Conservation (phyloP, 1,284 basidiomycete genomes). For the Amylostereum areolatum region DNA sequence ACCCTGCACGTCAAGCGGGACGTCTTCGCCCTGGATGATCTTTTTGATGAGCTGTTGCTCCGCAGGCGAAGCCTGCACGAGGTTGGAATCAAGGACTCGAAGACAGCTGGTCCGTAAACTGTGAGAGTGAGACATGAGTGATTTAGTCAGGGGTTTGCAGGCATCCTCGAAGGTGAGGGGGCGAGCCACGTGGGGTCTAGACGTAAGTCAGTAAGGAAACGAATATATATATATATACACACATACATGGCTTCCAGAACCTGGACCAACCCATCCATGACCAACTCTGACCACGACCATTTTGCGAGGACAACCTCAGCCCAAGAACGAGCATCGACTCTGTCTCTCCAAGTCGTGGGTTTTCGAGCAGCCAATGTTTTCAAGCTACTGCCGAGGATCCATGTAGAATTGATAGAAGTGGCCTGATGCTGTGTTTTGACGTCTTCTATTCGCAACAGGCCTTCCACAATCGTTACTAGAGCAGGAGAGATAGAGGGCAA, state of each 20-base stretch:
- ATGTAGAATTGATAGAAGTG: conserved; percentile 38
- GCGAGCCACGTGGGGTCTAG: conserved; percentile 16
- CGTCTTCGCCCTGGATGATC: conserved; percentile 70
- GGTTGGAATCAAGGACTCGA: conserved; percentile 44
- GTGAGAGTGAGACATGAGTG: conserved; percentile 56
- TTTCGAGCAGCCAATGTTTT: conserved; percentile 38
- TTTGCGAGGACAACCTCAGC: conserved; percentile 34
- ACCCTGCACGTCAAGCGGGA: conserved; percentile 69
- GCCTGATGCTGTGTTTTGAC: conserved; percentile 26
- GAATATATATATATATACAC: not conserved
- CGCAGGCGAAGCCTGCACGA: conserved; percentile 33
- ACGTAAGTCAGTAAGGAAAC: conserved; percentile 1
- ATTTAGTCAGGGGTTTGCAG: conserved; percentile 38
- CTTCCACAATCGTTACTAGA: conserved; percentile 45
- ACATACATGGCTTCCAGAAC: conserved; percentile 46
- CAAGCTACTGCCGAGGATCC: conserved; percentile 47
- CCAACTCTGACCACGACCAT: conserved; percentile 57
- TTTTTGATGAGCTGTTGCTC: conserved; percentile 56
- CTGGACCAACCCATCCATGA: conserved; percentile 46
- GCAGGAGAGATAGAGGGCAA: conserved; percentile 37
- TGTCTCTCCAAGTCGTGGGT: conserved; percentile 35
- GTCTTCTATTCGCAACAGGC: conserved; percentile 31
- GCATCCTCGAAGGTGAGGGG: conserved; percentile 35
- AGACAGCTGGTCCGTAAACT: conserved; percentile 49
- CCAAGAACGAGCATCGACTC: conserved; percentile 43